Evolutionary conservation across 441 rosid genomes (phyloP), one percentile per base, ranked within the genome.

Genomic region (Syzygium malaccense): DNA sequence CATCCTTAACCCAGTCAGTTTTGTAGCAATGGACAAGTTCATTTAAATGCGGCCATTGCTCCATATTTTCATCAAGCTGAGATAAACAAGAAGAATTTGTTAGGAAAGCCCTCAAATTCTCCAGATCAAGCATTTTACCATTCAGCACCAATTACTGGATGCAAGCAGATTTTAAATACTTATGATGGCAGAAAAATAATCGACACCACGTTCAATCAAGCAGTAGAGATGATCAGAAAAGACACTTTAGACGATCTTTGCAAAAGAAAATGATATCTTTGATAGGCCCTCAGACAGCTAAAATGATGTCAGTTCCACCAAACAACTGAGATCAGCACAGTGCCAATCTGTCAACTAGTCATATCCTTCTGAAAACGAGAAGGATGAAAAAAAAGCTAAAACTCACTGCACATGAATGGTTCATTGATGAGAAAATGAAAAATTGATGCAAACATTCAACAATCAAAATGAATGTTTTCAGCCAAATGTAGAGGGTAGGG

Each of bases 41-140:
- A 88, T 93, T 94, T 89, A 98, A 92, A 94, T 98, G 99, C 20
- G 99, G 99, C 98, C 99, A 98, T 92, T 95, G 98, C 85, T 98
- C 99, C 91, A 96, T 91, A 91, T 96, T 95, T 88, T 97, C 99
- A 92, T 97, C 99, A 87, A 95, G 93, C 99, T 97, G 94, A 88
- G 89, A 85, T 28, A 60, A 87, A 53, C 41, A 30, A 79, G n/a
- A 51, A 41, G 56, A 53, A 32, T 26, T 51, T 55, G 86, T 89
- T 71, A 89, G 88, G n/a, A 54, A 86, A 48, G 48, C n/a, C 60
- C 83, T 80, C 25, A 13, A 55, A 7, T 25, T 79, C 55, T 45
- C 48, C 13, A 1, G 18, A 23, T 80, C 23, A 51, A 80, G 30
- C 30, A 60, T n/a, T 86, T 86, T 41, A 53, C 33, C 68, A 87